phyloP scores from a whole-genome alignment of 495 filamentous ascomycete genomes.

The Xylaria cubensis region DNA sequence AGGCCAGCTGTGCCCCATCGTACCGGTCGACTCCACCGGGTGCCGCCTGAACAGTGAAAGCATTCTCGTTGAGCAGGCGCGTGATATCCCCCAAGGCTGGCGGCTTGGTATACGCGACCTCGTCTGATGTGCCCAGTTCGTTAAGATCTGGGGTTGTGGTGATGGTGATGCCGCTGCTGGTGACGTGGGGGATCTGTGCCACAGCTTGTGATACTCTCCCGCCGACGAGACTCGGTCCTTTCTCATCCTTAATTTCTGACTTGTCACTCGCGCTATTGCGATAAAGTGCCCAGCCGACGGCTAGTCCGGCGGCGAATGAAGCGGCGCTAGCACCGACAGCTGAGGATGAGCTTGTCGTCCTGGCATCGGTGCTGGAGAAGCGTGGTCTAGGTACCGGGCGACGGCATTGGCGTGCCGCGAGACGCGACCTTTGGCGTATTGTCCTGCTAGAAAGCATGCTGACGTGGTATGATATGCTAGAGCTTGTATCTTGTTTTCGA shows the following conservation, averaged over 20 bases:
- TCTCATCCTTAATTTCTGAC: neutral
- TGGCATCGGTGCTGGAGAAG: constrained; percentile 33
- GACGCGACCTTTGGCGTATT: constrained; percentile 31
- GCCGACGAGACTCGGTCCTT: too few species aligned
- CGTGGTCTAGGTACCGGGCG: constrained; percentile 24
- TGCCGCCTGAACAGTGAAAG: constrained; percentile 37
- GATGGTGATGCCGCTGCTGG: neutral
- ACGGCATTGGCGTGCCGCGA: constrained; percentile 24
- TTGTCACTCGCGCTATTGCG: neutral
- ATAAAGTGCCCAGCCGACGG: constrained; percentile 13
- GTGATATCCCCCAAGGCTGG: constrained; percentile 38
- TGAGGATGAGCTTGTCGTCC: constrained; percentile 14
- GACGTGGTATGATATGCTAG: neutral
- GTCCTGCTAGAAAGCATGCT: constrained; percentile 31
- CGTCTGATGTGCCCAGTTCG: constrained; percentile 31
- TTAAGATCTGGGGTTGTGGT: constrained; percentile 36
- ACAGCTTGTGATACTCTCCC: neutral
- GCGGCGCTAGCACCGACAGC: constrained; percentile 9
- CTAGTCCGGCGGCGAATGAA: constrained; percentile 32
- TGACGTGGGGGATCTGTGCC: neutral
- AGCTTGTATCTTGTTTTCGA: neutral
- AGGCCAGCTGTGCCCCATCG: constrained; percentile 53
- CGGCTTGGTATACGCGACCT: constrained; percentile 34
- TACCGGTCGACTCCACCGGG: constrained; percentile 47
- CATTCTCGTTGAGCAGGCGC: constrained; percentile 39